Conservation (phyloP, 164 flowering plant species). For the Dillenia turbinata region DNA sequence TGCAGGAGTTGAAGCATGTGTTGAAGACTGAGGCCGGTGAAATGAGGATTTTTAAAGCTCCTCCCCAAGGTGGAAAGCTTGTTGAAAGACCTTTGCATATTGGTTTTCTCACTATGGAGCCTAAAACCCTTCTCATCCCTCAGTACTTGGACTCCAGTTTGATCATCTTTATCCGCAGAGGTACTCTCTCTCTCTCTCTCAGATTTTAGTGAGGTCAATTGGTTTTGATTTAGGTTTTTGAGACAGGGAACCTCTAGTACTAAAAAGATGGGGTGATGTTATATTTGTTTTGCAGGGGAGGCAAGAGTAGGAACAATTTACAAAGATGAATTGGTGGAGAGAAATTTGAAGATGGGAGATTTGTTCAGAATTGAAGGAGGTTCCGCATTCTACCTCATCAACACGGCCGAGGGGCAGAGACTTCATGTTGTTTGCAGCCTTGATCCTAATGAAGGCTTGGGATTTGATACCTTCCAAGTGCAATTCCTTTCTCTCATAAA, state of each 20-base stretch:
- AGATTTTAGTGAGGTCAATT: not conserved
- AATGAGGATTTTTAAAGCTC: slow-evolving; percentile 54
- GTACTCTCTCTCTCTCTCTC: slow-evolving; percentile 24
- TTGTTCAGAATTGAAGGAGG: slow-evolving; percentile 78
- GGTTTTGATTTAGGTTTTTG: slow-evolving; percentile 2
- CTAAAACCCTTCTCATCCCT: slow-evolving; percentile 64
- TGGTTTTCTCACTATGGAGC: slow-evolving; percentile 92
- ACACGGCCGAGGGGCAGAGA: slow-evolving; percentile 58
- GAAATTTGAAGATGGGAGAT: slow-evolving; percentile 57
- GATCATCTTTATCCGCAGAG: slow-evolving; percentile 71
- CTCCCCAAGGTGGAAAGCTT: slow-evolving; percentile 11
- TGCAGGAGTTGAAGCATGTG: slow-evolving; percentile 44
- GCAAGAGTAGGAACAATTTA: slow-evolving; percentile 65
- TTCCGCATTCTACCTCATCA: slow-evolving; percentile 71
- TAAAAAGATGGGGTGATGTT: no score
- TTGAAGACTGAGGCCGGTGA: slow-evolving; percentile 72
- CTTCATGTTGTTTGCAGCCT: slow-evolving; percentile 77
- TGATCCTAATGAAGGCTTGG: slow-evolving; percentile 58
- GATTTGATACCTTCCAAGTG: slow-evolving; percentile 52
- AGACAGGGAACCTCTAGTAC: no score
- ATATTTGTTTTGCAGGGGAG: slow-evolving; percentile 46
- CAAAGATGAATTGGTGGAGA: slow-evolving; percentile 54
- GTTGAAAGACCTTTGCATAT: slow-evolving; percentile 48
- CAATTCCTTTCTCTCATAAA: not conserved
- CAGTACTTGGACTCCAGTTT: slow-evolving; percentile 79